phyloP scores from a whole-genome alignment of 768 basidiomycete genomes.

The Boletus fagicola region DNA sequence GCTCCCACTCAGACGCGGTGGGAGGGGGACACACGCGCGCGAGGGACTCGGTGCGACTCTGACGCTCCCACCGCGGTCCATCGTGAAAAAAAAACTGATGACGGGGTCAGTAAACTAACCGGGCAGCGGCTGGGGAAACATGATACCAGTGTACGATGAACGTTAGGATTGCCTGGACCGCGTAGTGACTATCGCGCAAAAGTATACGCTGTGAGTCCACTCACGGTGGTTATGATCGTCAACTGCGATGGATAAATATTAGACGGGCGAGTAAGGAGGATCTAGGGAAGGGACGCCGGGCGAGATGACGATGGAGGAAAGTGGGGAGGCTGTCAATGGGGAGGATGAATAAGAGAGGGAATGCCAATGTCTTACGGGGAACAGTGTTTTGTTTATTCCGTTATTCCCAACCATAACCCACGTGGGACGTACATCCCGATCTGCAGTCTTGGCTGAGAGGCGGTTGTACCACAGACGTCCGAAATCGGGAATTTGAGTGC shows the following conservation, averaged over 20 bases:
- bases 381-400: background rate
- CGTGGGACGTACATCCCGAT: background rate
- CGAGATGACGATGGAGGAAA: background rate
- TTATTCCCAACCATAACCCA: background rate
- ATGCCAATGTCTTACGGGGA: background rate
- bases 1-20: slow-evolving; percentile 23
- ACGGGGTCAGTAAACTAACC: too few relatives aligned
- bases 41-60: slow-evolving; percentile 11
- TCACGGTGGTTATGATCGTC: too few relatives aligned
- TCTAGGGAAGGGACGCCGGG: background rate
- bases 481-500: background rate
- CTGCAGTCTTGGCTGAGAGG: too few relatives aligned
- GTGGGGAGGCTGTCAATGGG: background rate
- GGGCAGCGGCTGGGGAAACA: too few relatives aligned
- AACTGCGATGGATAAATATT: too few relatives aligned
- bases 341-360: background rate
- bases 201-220: too few relatives aligned
- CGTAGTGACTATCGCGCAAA: too few relatives aligned
- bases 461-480: background rate
- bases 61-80: slow-evolving; percentile 9
- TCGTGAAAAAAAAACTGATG: too few relatives aligned
- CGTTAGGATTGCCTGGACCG: too few relatives aligned
- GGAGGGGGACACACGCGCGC: slow-evolving; percentile 19
- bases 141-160: too few relatives aligned
- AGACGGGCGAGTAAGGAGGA: too few relatives aligned